Base-by-base conservation (phyloP, 768 basidiomycete genomes). In the Suillus subluteus region DNA sequence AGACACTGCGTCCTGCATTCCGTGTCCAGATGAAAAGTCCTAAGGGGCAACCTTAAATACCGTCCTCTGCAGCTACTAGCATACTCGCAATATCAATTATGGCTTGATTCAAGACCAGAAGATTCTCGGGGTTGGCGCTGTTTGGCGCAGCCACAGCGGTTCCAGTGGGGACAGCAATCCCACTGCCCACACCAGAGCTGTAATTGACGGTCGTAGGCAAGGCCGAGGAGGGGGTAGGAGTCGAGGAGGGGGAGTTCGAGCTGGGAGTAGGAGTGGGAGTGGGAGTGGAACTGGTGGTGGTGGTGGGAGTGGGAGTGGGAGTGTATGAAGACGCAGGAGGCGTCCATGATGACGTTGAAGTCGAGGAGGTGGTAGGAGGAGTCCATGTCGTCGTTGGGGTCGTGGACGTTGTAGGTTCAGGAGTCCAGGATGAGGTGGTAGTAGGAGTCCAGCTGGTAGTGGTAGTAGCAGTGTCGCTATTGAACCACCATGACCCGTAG, bases 401-500 rank as follows among this genome's bases (percentile, higher is more conserved):
- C 62, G 65, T 68, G 52, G 64, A 64, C 58, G 71, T 65, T 66
- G 44, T 66, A 40, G 58, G 66, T 44, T 40, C 21, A 18, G 71
- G 68, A 18, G 66, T 41, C 68, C 65, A 74, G 23, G 71, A 69
- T 21, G 70, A 65, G 16, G 77, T 43, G 18, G 48, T 65, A 15
- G 74, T 72, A 32, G 75, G 69, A 4, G 75, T 72, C 32, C 76
- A 75, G 52, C 73, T 70, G 48, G 67, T 52, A 8, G 67, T 62
- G 26, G 70, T 70, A 23, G 68, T 69, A 50, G 70, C 75, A 40
- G 74, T 78, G 61, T 73, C 85, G 64, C 79, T 82, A 66, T 76
- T 78, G 79, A 80, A 89, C 68, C 74, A 81, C 92, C 92, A 94
- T 8, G 74, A 70, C 59, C 88, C 90, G 68, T 83, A 83, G 62